Conservation (phyloP, 164 flowering plant genomes). For the Santalum album region DNA sequence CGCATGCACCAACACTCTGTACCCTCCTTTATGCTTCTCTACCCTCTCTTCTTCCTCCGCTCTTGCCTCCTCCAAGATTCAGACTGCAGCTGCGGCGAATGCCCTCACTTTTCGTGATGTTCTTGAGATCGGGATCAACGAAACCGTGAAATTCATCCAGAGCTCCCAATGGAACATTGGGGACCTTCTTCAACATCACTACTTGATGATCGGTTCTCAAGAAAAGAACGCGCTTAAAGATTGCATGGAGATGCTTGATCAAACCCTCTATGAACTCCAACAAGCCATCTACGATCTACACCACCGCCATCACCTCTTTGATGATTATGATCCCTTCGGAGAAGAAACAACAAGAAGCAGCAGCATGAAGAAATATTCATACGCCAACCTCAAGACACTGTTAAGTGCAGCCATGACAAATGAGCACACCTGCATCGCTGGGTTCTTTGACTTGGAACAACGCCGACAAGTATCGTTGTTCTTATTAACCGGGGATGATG, state of each 20-base stretch:
- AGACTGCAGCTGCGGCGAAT: background rate
- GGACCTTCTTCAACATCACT: background rate
- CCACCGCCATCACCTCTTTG: no score
- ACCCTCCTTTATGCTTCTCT: slow-evolving; percentile 27
- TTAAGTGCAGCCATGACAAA: slow-evolving; percentile 53
- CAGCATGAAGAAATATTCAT: no score
- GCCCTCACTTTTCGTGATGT: slow-evolving; percentile 7
- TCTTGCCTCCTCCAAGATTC: slow-evolving; percentile 4
- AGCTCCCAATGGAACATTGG: slow-evolving; percentile 3
- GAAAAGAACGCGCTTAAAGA: slow-evolving; percentile 29
- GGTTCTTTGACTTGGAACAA: slow-evolving; percentile 27
- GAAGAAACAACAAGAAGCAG: no score
- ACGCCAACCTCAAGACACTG: slow-evolving; percentile 28
- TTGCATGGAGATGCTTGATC: slow-evolving; percentile 38
- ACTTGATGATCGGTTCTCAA: background rate
- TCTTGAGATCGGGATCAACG: slow-evolving; percentile 23
- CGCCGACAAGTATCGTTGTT: background rate
- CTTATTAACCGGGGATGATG: no score
- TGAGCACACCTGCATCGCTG: slow-evolving; percentile 38
- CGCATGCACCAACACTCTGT: slow-evolving; percentile 26
- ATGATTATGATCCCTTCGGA: no score
- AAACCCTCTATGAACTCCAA: slow-evolving; percentile 29
- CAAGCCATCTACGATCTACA: slow-evolving; percentile 21
- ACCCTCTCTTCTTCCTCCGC: slow-evolving; percentile 15
- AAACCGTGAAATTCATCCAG: slow-evolving; percentile 8